Evolutionary conservation across 1,284 basidiomycete genomes (phyloP), one percentile per base, ranked within the genome.

Genomic region (Jaminaea rosea): DNA sequence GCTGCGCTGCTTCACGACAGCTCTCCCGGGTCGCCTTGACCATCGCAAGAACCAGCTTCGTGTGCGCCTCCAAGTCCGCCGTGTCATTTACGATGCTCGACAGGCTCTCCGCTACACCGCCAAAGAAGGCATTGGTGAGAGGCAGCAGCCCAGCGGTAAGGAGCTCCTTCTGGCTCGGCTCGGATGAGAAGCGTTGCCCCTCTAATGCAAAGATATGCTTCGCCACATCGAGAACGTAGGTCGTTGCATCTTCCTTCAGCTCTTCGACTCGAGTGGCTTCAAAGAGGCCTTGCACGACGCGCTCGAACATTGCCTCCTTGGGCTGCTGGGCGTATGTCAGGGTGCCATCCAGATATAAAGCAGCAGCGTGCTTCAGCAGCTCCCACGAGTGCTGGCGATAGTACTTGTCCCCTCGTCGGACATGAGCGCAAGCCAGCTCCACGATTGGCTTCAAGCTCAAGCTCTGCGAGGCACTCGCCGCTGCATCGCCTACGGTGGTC

Each of bases 321-420:
- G 88, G 87, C n/a, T 83, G 81, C 3, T 82, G 83, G 61, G 80
- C 79, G 27, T 68, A 62, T 32, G 52, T 56, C 26, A 63, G 58
- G 17, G 55, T 52, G 75, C 91, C 84, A 56, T 86, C 80, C 31
- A 94, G 76, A 36, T 92, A 80, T 37, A 85, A 77, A 21, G 83
- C 82, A 21, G 87, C 76, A 37, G 84, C 84, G 55, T 82, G 81
- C 72, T 90, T 86, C 26, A 97, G 76, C 58, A 86, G 85, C 46
- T 83, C 80, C 65, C 87, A 89, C 0, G 89, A 87, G 65, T 88
- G 81, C 13, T 78, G 78, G 23, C 85, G 82, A 76, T 89, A 86
- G 26, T 80, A 62, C 3, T 80, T 70, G 10, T 81, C 78, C 7
- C 81, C 79, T 62, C 84, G 82, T 39, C 78, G 74, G 47, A 97